A percentile compares a stretch with the other conserved stretches of the same genome.
Conservation (phyloP, 129 eudicot genomes). For the Pulicaria dysenterica region DNA sequence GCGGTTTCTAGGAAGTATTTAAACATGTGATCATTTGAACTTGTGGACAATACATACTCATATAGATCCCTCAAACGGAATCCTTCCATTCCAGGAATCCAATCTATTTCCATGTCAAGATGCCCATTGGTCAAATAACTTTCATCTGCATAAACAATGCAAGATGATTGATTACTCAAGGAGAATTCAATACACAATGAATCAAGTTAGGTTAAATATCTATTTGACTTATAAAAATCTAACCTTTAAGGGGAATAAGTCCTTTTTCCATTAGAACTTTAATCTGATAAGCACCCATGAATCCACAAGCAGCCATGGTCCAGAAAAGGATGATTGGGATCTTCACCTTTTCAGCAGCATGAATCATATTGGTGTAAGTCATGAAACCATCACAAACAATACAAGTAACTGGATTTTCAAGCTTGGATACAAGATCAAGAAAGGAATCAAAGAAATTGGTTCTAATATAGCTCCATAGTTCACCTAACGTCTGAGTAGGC, state of each 20-base stretch:
- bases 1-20: not conserved
- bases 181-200: not conserved
- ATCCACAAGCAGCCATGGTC: slow-evolving; percentile 17
- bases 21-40: not conserved
- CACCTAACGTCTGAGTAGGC: slow-evolving; percentile 32
- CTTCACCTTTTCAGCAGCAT: slow-evolving; percentile 21
- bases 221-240: not conserved
- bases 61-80: slow-evolving; percentile 14
- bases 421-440: slow-evolving; percentile 12
- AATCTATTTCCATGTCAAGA: slow-evolving; percentile 5
- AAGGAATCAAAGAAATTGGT: slow-evolving; percentile 30
- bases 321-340: slow-evolving; percentile 25
- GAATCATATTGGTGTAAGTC: slow-evolving; percentile 1
- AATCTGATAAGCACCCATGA: slow-evolving; percentile 20
- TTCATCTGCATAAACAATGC: not conserved
- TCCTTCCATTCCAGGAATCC: slow-evolving; percentile 17
- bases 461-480: not conserved
- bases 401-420: slow-evolving; percentile 29
- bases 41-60: not conserved
- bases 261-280: slow-evolving; percentile 24
- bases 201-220: not conserved
- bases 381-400: slow-evolving; percentile 33
- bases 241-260: slow-evolving; percentile 28
- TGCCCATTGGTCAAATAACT: slow-evolving; percentile 4
- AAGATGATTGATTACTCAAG: not conserved